phyloP scores from a whole-genome alignment of 345 rosid genomes.

The Salix koriyanagi region DNA sequence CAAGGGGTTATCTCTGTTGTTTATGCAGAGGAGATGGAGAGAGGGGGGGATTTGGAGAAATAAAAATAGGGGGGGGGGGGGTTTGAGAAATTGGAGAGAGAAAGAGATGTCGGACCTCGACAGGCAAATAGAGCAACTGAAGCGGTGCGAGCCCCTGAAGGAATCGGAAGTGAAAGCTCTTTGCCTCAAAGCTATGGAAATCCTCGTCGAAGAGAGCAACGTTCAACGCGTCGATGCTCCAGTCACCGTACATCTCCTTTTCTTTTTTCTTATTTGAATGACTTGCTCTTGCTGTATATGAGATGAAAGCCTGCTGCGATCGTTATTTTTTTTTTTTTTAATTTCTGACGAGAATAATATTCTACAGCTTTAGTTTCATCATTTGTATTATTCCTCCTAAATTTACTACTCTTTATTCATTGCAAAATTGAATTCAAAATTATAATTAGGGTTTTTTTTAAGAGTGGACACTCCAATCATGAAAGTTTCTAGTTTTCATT shows the following conservation, averaged over 20 bases:
- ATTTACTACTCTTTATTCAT: background rate
- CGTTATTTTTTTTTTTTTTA: background rate
- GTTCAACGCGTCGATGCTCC: conserved; percentile 98
- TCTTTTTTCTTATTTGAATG: background rate
- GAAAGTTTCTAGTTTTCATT: background rate
- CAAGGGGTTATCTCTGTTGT: background rate
- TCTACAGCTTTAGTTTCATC: background rate
- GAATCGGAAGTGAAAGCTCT: conserved; percentile 96
- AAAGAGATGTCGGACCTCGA: conserved; percentile 92
- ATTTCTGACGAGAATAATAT: too few species aligned
- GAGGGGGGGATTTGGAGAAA: background rate
- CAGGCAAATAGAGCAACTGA: conserved; percentile 89
- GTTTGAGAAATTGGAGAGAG: background rate
- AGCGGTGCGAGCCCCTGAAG: conserved; percentile 88
- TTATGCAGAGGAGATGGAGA: background rate
- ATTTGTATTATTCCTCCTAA: background rate
- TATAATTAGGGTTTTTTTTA: background rate
- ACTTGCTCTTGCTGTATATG: background rate
- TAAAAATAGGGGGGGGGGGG: background rate
- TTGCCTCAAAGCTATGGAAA: conserved; percentile 93
- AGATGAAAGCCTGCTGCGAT: background rate
- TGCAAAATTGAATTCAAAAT: background rate
- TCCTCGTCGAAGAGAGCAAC: conserved; percentile 95
- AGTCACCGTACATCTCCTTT: conserved; percentile 50
- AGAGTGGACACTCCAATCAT: background rate